Base-by-base conservation (phyloP, 164 flowering plant genomes). In the Chimonanthus praecox region DNA sequence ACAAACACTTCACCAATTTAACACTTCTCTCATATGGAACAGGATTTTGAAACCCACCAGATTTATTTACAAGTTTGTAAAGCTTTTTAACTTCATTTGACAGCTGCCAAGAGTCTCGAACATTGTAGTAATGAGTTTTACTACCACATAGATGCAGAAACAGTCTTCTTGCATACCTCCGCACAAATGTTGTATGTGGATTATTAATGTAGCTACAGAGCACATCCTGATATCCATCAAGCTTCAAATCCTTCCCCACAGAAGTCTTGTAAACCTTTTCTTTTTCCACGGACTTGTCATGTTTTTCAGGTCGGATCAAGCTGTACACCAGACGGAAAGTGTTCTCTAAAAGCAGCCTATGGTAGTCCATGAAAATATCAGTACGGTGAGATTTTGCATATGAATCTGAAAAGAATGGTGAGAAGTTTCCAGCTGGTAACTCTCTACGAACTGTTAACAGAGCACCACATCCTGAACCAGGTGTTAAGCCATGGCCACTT, bases 151-250 rank as follows among this genome's bases (percentile, higher is more conserved):
- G 77, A 85, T 96, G 98, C 77, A 96, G 87, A 80, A 96, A 92
- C 67, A 96, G 93, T 85, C 97, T 86, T 82, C 99, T 90, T 11
- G 99, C 98, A 84, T 92, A 96, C 83, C 98, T 89, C 78, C 97
- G 83, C 3, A 96, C 91, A 81, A 90, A 94, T 47, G 88, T 78
- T 18, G 98, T 92, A 70, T 94, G 85, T 21, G 95, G 87, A 77
- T 94, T 96, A 80, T 88, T 96, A 78, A 96, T 94, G 70, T 96
- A 96, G 76, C 90, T 90, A 86, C 99, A 96, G 49, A 96, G 90
- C 77, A 92, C 94, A 89, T 96, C 99, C 82, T 96, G 99, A 85
- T 92, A 94, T 2, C 94, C 97, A 74, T 96, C 99, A 43, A 96
- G 82, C 85, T 96, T 96, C 89, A 96, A 84, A 77, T 96, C 99